These are phyloP conservation scores for Botrytis hyacinthi DNA, from an alignment of 2,329 filamentous ascomycete genomes.

Conservation along the genomic window DNA sequence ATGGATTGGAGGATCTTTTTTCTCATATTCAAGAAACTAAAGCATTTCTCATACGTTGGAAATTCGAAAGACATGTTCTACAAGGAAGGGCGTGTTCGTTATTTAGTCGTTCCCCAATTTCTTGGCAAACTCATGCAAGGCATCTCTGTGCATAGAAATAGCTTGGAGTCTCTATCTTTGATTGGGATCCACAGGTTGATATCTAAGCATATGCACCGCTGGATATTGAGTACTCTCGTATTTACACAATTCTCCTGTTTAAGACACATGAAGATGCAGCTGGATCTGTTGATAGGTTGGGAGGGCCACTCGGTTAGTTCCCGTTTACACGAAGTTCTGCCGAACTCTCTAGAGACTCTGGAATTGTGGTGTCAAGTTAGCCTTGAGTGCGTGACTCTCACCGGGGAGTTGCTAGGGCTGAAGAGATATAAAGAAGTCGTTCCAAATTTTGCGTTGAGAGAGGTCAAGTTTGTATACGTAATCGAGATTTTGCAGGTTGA, in stretches of 20 bases:
- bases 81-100: accelerated
- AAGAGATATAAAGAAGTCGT: too few relatives aligned
- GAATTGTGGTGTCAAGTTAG: neutral
- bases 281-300: neutral
- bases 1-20: accelerated
- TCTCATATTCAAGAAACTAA: neutral
- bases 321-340: neutral
- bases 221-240: neutral
- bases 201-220: neutral
- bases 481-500: neutral
- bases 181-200: neutral
- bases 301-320: neutral
- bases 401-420: neutral
- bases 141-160: neutral
- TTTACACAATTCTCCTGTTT: neutral
- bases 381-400: neutral
- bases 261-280: neutral
- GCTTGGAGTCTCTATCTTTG: neutral
- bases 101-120: neutral
- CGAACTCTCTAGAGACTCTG: neutral
- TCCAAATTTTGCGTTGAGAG: neutral
- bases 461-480: neutral
- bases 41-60: neutral
- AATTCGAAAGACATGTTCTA: neutral
- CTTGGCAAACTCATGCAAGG: neutral